These are phyloP conservation scores for Orbilia ellipsospora DNA, from an alignment of 2,329 filamentous ascomycete species.

Conservation along the genomic window DNA sequence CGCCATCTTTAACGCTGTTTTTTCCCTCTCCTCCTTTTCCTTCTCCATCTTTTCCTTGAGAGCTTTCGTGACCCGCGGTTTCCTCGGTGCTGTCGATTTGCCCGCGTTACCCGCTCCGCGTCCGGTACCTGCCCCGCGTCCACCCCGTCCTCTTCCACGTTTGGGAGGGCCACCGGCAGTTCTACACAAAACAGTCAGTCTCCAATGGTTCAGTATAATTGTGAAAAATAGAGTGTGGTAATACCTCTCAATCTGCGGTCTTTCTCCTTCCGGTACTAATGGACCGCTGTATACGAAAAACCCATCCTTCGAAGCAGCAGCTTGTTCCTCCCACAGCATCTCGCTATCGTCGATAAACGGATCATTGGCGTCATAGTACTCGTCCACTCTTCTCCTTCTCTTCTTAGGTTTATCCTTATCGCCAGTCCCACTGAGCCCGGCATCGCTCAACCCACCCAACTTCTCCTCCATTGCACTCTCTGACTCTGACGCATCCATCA, in stretches of 20 bases:
- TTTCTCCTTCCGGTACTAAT: conserved; percentile 85
- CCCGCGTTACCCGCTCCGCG: conserved; percentile 65
- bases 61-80: conserved; percentile 86
- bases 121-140: conserved; percentile 68
- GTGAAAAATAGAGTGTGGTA: conserved; percentile 54
- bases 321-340: conserved; percentile 92
- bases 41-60: conserved; percentile 83
- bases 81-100: conserved; percentile 70
- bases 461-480: conserved; percentile 82
- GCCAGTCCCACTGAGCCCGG: conserved; percentile 73
- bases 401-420: conserved; percentile 71
- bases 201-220: background rate
- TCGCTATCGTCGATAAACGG: conserved; percentile 94
- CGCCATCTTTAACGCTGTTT: conserved; percentile 45
- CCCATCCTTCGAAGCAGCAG: conserved; percentile 91
- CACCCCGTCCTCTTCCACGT: conserved; percentile 59
- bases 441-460: conserved; percentile 61
- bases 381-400: conserved; percentile 84
- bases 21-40: conserved; percentile 80
- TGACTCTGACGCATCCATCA: conserved; percentile 76
- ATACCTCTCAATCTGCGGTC: conserved; percentile 73
- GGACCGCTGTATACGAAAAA: conserved; percentile 99
- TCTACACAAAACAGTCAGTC: conserved; percentile 66
- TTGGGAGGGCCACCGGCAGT: conserved; percentile 76
- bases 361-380: conserved; percentile 80